Evolutionary conservation across 805 yeast genomes (phyloP), one percentile per base, ranked within the genome.

Genomic region (Candida hungchunana): DNA sequence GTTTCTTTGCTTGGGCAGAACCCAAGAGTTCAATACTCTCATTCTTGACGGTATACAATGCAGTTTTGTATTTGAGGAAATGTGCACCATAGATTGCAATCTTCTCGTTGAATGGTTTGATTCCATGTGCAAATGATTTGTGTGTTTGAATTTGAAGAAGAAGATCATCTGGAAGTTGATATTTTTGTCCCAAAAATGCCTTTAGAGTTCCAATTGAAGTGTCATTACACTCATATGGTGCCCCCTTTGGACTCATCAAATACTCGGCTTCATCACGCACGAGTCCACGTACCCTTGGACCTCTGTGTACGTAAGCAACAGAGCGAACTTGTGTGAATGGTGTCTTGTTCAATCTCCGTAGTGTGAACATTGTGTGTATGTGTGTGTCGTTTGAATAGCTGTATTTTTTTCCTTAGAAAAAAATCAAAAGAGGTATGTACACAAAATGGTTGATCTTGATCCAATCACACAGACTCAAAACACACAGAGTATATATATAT

Each of bases 101-200:
- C 58, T 82, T 83, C 57, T 88, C 96, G 63, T 89, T 90, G 63
- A 84, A 86, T 7, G 97, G 96, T 50, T 80, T 77, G 44, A 74
- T 67, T 8, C 96, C 97, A 62, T 86, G 94, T 5, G 94, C 95
- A 68, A 88, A 90, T 16, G 96, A 85, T 64, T 90, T 90, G 64
- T 90, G 97, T 6, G 97, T 89, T 51, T 89, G 65, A 26, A 85
- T 78, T 63, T 90, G 97, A 43, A 87, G 66, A 16, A 82, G 62
- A 40, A 82, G 47, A 6, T 70, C 69, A 50, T 85, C 82, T 5
- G 81, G 67, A 27, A 89, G 64, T 27, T 66, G 46, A 51, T 67
- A 79, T 42, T 71, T 66, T 16, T 64, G 65, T 19, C 65, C 69
- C 12, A 82, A 59, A 45, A 77, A 75, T 19, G 49, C 42, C 50